These are phyloP conservation scores for Aegilops sharonensis DNA, from an alignment of 176 grass and related monocot genomes.

Conservation along the genomic window DNA sequence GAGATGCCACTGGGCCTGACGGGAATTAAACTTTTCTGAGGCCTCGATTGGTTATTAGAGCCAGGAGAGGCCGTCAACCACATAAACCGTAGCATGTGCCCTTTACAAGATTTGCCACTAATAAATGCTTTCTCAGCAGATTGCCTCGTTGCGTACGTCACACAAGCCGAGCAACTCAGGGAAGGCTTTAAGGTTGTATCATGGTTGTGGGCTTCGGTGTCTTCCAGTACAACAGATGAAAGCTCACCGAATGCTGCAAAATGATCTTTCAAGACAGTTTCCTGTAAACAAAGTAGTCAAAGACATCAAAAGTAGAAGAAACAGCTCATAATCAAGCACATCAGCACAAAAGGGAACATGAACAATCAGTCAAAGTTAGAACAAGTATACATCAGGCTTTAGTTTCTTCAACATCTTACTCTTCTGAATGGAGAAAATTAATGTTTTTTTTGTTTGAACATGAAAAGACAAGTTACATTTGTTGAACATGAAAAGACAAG, in stretches of 20 bases:
- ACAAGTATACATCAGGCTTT: not conserved
- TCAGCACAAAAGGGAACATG: conserved; percentile 28
- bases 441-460: not conserved
- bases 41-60: conserved; percentile 37
- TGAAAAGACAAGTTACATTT: not conserved
- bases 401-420: conserved; percentile 10
- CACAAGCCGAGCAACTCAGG: conserved; percentile 62
- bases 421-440: not conserved
- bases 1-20: conserved; percentile 17
- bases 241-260: conserved; percentile 88
- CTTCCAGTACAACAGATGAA: conserved; percentile 74
- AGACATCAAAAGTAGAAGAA: conserved; percentile 17
- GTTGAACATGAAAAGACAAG: not conserved
- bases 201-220: conserved; percentile 50
- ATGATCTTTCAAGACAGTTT: conserved; percentile 79
- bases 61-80: conserved; percentile 63
- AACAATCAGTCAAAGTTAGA: conserved; percentile 1
- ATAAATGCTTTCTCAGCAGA: conserved; percentile 86
- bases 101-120: conserved; percentile 78
- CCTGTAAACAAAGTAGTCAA: conserved; percentile 54
- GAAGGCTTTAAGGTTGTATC: conserved; percentile 56
- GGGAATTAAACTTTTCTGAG: conserved; percentile 35
- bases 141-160: conserved; percentile 31
- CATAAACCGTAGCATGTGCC: conserved; percentile 65
- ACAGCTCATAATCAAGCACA: conserved; percentile 29